Evolutionary conservation across 345 rosid species (phyloP), one percentile per base, ranked within the genome.

Genomic region (Salix purpurea): DNA sequence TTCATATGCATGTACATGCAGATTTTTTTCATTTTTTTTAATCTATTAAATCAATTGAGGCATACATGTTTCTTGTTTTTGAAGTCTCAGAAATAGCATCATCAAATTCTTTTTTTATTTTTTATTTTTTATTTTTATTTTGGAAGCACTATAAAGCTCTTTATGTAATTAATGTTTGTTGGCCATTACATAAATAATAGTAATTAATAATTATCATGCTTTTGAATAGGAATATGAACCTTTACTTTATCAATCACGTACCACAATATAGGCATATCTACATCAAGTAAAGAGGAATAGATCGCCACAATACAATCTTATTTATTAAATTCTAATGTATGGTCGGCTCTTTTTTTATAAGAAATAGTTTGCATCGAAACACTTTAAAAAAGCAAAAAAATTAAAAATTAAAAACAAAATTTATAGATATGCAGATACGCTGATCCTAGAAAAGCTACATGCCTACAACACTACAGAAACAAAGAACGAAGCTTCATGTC

Each of bases 191-290:
- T 56, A 56, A 9, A 8, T 8, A n/a, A 8, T 36, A 36, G 37
- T 5, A 21, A 56, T 0, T 56, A 56, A 56, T n/a, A 21, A 56
- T 19, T 56, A 56, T 56, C 26, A n/a, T 56, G 61, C 61, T 56
- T 54, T 54, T 6, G n/a, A 54, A 54, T 62, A 44, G 56, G 68
- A 74, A 65, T 42, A 42, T 77, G 16, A 39, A 14, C 48, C 73
- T 72, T 67, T 60, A 61, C 72, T 77, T 83, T 77, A 40, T 56
- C 37, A 3, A 36, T 69, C 73, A 64, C 9, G 34, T 56, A 46
- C 48, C 61, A 56, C 10, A 56, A n/a, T 7, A 21, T 21, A 40
- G 7, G n/a, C 23, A 19, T 7, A 52, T 52, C 19, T 5, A 52
- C 7, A 19, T 19, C 58, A 19, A 19, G n/a, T 6, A 52, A 52